phyloP scores from a whole-genome alignment of 2,329 filamentous ascomycete genomes.

The Ceratocystis variospora region DNA sequence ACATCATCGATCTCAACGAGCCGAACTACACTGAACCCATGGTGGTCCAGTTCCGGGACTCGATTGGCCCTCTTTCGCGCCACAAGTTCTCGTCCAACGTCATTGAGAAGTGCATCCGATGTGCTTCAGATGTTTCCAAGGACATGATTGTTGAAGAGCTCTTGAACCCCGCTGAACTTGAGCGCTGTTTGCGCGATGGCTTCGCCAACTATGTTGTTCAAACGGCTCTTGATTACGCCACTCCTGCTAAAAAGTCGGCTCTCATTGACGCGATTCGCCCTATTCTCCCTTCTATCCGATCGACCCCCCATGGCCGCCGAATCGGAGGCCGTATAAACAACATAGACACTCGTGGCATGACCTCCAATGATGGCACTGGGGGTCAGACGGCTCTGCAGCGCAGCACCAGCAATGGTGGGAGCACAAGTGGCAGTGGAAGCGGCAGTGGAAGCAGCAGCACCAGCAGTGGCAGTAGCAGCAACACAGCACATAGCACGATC shows the following conservation, averaged over 20 bases:
- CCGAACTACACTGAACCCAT: constrained; percentile 77
- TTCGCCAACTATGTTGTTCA: constrained; percentile 98
- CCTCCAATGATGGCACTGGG: constrained; percentile 39
- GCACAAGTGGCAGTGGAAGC: constrained; percentile 14
- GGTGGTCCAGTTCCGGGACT: constrained; percentile 63
- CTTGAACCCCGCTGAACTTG: constrained; percentile 57
- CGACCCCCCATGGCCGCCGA: constrained; percentile 86
- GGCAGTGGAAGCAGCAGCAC: neutral
- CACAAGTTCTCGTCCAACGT: constrained; percentile 99
- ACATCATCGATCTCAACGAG: constrained; percentile 91
- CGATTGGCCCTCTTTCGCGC: constrained; percentile 61
- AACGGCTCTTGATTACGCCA: constrained; percentile 79
- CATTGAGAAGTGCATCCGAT: constrained; percentile 89
- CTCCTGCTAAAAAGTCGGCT: constrained; percentile 54
- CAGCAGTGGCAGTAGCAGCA: neutral
- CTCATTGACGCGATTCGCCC: constrained; percentile 78
- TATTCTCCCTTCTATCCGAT: constrained; percentile 68
- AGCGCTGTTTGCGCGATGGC: constrained; percentile 76
- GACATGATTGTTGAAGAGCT: constrained; percentile 79
- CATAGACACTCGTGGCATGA: constrained; percentile 38
- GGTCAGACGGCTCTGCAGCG: constrained; percentile 38
- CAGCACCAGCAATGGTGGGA: constrained; percentile 18
- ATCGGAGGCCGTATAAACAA: constrained; percentile 76
- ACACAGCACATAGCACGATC: neutral
- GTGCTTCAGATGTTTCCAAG: constrained; percentile 59